These are phyloP conservation scores for Fusarium sacchari DNA, from an alignment of 2,329 filamentous ascomycete species.

Conservation along the genomic window DNA sequence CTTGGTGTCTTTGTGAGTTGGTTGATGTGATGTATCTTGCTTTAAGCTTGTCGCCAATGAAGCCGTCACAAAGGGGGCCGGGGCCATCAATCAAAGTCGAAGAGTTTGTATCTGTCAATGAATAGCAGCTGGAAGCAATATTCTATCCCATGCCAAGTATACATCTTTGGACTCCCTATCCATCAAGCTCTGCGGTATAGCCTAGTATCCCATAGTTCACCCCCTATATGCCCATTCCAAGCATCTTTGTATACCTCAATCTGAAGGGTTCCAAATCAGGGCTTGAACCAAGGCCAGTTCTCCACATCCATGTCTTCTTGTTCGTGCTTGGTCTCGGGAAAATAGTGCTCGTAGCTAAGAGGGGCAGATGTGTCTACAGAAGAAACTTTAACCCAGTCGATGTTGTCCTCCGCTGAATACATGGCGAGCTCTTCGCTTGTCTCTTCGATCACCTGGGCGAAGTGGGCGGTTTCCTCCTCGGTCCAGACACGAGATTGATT, in stretches of 20 bases:
- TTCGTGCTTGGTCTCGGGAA: background rate
- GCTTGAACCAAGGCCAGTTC: background rate
- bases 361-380: background rate
- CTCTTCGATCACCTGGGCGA: background rate
- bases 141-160: background rate
- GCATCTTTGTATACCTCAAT: background rate
- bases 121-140: background rate
- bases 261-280: background rate
- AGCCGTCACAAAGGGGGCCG: slow-evolving; percentile 18
- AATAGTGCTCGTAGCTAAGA: background rate
- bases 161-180: background rate
- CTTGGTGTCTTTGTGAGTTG: background rate
- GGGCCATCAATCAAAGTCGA: background rate
- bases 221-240: background rate
- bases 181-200: background rate
- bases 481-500: background rate
- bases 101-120: background rate
- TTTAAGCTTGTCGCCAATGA: too few species aligned
- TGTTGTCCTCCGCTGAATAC: background rate
- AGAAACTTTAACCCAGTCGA: background rate
- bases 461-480: background rate
- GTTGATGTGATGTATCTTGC: background rate
- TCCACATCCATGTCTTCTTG: background rate
- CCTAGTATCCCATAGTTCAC: background rate
- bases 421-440: background rate